Evolutionary conservation across 2,329 filamentous ascomycete species (phyloP).

Genomic region (Calonectria pauciramosa): DNA sequence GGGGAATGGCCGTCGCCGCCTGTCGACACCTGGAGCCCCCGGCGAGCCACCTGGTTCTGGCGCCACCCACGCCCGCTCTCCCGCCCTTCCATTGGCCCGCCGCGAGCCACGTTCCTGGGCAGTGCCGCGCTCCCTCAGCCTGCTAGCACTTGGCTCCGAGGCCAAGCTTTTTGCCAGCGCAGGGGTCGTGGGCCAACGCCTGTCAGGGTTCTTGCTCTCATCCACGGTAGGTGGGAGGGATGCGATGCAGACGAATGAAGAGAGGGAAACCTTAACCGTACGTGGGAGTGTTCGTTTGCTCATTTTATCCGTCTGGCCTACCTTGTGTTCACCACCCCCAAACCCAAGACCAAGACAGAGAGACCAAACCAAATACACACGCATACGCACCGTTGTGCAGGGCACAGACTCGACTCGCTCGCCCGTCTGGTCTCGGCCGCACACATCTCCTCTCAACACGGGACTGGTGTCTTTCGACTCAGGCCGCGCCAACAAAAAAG

Average conservation of each 20-base stretch:
- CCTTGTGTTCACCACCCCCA: background rate
- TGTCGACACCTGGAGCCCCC: background rate
- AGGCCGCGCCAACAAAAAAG: background rate
- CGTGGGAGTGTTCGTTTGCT: background rate
- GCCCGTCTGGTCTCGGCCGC: background rate
- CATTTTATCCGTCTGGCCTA: background rate
- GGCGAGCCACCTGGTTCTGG: background rate
- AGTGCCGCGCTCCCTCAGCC: background rate
- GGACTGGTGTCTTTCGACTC: background rate
- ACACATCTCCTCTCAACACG: background rate
- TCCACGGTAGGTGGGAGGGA: too few species aligned
- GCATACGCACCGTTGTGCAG: background rate
- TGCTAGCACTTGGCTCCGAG: constrained; percentile 4
- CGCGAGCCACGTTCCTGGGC: background rate
- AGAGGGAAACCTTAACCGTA: background rate
- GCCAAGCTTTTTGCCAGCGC: constrained; percentile 3
- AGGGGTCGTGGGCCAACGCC: background rate
- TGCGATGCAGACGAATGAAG: background rate
- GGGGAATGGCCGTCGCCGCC: too few species aligned
- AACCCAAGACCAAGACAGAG: too few species aligned
- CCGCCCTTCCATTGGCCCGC: background rate
- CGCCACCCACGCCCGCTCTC: background rate
- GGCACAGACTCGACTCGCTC: background rate
- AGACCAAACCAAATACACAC: background rate
- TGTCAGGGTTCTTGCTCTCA: constrained; percentile 3